Conservation (phyloP, 2,329 filamentous ascomycete genomes). For the Penicillium sp. region DNA sequence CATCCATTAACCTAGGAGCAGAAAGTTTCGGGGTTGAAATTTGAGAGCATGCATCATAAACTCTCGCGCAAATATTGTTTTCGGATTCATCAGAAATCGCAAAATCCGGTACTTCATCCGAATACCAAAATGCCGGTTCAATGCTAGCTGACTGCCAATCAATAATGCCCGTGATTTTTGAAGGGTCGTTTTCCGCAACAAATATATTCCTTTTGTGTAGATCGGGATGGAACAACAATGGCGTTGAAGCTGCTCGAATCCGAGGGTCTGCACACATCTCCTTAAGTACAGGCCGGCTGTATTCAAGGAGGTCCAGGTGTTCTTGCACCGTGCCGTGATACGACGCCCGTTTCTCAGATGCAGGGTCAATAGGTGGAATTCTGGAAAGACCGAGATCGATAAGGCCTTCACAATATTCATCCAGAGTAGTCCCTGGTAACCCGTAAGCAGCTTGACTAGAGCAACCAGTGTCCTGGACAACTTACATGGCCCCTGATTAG, state of each 20-base stretch:
- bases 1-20: constrained; percentile 30
- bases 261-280: constrained; percentile 24
- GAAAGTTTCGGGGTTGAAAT: constrained; percentile 29
- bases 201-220: constrained; percentile 43
- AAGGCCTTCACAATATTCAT: constrained; percentile 33
- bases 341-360: constrained; percentile 20
- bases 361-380: constrained; percentile 24
- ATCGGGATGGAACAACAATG: constrained; percentile 38
- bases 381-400: constrained; percentile 37
- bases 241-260: constrained; percentile 25
- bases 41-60: constrained; percentile 30
- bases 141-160: constrained; percentile 42
- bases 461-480: constrained; percentile 1
- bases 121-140: constrained; percentile 39
- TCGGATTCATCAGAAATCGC: constrained; percentile 21
- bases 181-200: constrained; percentile 37
- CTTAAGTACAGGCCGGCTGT: constrained; percentile 26
- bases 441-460: background rate
- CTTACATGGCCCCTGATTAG: constrained; percentile 40
- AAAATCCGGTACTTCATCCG: constrained; percentile 39
- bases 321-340: constrained; percentile 34
- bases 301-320: constrained; percentile 31
- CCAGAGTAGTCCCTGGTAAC: constrained; percentile 31
- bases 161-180: constrained; percentile 36
- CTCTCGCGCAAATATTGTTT: constrained; percentile 28